Percentiles rank a stretch among this genome's conserved stretches.
These are phyloP conservation scores for Cystobasidiaceae sp. DNA, from an alignment of 1,284 basidiomycete genomes.

Conservation along the genomic window DNA sequence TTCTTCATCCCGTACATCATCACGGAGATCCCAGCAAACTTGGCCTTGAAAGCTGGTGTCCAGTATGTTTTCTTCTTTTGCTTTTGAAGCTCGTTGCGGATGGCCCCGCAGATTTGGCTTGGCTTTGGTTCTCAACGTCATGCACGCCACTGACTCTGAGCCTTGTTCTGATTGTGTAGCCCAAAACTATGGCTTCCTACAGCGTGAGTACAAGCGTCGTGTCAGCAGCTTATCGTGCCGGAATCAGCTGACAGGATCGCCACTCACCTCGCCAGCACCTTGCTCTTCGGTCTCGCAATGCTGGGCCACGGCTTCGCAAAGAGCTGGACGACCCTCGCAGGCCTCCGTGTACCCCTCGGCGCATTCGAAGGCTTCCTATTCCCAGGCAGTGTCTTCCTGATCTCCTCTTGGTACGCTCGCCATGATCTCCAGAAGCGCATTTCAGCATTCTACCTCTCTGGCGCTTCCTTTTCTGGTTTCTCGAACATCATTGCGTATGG, in stretches of 20 bases:
- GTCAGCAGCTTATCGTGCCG: not conserved
- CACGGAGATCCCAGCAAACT: constrained; percentile 41
- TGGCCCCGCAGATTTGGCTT: not conserved
- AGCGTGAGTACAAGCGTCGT: constrained; percentile 35
- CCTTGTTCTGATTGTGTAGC: constrained; percentile 42
- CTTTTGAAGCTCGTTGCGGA: not conserved
- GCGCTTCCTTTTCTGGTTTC: constrained; percentile 48
- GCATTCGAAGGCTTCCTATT: constrained; percentile 40
- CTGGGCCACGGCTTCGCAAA: constrained; percentile 46
- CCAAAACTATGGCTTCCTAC: constrained; percentile 47
- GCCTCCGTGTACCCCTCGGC: constrained; percentile 48
- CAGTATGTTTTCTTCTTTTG: not conserved
- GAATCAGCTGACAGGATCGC: not conserved
- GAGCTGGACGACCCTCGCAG: constrained; percentile 46
- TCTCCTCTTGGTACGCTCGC: constrained; percentile 52
- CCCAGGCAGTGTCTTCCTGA: constrained; percentile 48
- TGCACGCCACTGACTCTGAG: not conserved
- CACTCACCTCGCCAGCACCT: not conserved
- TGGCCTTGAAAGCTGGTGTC: constrained; percentile 47
- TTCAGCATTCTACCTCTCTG: constrained; percentile 49
- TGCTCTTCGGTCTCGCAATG: constrained; percentile 38
- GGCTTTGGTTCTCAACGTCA: not conserved
- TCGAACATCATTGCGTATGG: constrained; percentile 50
- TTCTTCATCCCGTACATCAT: constrained; percentile 48
- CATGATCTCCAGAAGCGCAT: constrained; percentile 48